phyloP scores from a whole-genome alignment of 2,329 filamentous ascomycete species.

The Chrysosporium keratinophilum region DNA sequence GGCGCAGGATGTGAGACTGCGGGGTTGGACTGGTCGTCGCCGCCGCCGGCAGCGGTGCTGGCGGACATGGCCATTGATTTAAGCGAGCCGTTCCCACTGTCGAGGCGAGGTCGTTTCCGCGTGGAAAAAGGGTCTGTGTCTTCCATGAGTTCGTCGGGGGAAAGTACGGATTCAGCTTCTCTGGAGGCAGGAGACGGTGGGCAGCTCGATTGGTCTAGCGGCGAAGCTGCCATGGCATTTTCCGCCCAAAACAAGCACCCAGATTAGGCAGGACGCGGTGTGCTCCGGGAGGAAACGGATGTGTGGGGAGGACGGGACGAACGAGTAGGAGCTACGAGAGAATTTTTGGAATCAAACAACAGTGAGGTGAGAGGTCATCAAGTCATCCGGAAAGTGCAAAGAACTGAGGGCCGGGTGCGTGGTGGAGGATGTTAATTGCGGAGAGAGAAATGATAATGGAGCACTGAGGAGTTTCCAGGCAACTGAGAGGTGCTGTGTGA shows the following conservation, averaged over 20 bases:
- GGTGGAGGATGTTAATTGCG: not conserved
- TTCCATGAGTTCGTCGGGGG: constrained; percentile 31
- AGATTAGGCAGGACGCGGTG: not conserved
- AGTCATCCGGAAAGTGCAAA: not conserved
- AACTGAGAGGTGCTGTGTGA: not conserved
- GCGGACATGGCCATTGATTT: constrained; percentile 29
- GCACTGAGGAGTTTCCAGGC: not conserved
- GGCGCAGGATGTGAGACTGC: constrained; percentile 4
- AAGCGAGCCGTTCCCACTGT: constrained; percentile 33
- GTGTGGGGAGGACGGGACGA: not conserved
- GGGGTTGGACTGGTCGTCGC: not conserved
- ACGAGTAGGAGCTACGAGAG: not conserved
- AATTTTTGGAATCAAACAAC: not conserved
- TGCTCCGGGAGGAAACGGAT: not conserved
- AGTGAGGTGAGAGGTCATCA: not conserved
- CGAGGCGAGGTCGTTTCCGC: constrained; percentile 40
- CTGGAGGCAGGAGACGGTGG: constrained; percentile 17
- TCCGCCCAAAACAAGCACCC: constrained; percentile 13
- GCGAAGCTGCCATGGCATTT: constrained; percentile 40
- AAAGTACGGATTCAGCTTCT: constrained; percentile 23
- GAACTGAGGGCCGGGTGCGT: not conserved
- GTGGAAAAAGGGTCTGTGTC: constrained; percentile 30
- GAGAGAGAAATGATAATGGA: not conserved
- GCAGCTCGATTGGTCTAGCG: constrained; percentile 37
- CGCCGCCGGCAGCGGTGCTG: constrained; percentile 19